These are phyloP conservation scores for Xylaria polymorpha DNA, from an alignment of 2,329 filamentous ascomycete genomes.

Conservation along the genomic window DNA sequence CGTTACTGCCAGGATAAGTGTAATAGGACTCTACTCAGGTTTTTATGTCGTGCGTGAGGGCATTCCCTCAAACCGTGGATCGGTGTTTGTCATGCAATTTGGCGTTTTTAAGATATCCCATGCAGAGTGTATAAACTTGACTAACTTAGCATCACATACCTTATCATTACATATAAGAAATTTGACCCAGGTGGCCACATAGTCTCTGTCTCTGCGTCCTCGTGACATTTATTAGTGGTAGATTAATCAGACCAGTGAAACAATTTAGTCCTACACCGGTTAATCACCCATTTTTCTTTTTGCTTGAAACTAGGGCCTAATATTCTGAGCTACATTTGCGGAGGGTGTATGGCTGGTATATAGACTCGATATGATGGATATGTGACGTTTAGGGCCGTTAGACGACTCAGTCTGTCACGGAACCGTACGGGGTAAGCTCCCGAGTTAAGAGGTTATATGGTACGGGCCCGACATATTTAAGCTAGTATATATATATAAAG, in stretches of 20 bases:
- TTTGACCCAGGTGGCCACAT: background rate
- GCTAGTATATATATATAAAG: too few relatives aligned
- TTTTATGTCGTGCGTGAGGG: background rate
- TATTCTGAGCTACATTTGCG: background rate
- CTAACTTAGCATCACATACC: constrained; percentile 15
- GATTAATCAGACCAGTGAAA: too few relatives aligned
- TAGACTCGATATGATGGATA: background rate
- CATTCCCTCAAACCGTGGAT: constrained; percentile 20
- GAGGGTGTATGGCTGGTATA: background rate
- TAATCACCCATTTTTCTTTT: background rate
- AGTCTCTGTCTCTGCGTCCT: background rate
- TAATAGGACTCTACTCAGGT: constrained; percentile 5
- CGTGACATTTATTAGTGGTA: background rate
- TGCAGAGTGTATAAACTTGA: constrained; percentile 24
- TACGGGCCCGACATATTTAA: too few relatives aligned
- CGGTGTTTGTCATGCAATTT: constrained; percentile 13
- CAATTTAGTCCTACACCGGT: too few relatives aligned
- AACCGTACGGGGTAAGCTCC: background rate
- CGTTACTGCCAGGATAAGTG: background rate
- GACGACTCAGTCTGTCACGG: background rate
- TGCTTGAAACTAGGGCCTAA: background rate
- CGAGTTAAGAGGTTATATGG: too few relatives aligned
- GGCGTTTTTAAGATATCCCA: constrained; percentile 26
- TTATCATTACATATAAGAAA: background rate
- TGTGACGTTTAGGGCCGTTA: background rate